A percentile compares a stretch with the other conserved stretches of the same genome.
phyloP scores from a whole-genome alignment of 805 yeast species.

The Candida patagonica region DNA sequence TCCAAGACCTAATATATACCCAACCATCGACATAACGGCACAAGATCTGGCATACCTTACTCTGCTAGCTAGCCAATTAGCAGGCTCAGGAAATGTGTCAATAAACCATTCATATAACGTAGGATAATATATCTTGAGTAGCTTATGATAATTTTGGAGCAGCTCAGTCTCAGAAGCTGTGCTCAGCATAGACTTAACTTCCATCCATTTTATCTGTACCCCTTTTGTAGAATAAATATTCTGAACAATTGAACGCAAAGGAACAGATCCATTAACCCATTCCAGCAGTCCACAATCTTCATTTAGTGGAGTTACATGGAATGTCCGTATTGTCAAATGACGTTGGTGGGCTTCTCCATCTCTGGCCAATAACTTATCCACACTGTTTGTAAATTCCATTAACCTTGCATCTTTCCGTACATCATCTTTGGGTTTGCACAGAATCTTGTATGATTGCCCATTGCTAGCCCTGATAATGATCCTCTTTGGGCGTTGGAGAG shows the following conservation, averaged over 20 bases:
- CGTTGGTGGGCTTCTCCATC: constrained; percentile 69
- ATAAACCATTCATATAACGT: constrained; percentile 82
- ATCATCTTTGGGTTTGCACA: constrained; percentile 85
- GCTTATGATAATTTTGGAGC: constrained; percentile 29
- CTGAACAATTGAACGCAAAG: constrained; percentile 55
- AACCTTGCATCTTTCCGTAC: constrained; percentile 90
- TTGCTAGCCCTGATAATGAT: constrained; percentile 70
- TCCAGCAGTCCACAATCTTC: constrained; percentile 88
- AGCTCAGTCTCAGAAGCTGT: constrained; percentile 26
- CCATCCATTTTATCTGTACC: constrained; percentile 23
- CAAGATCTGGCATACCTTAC: constrained; percentile 65
- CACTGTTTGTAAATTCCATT: constrained; percentile 82
- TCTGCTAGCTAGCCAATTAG: constrained; percentile 75
- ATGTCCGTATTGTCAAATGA: constrained; percentile 61
- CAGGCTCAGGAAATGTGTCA: constrained; percentile 82
- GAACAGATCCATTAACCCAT: constrained; percentile 69
- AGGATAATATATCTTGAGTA: constrained; percentile 29
- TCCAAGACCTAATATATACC: constrained; percentile 87
- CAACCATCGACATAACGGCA: constrained; percentile 97
- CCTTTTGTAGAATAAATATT: constrained; percentile 36
- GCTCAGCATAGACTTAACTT: constrained; percentile 24
- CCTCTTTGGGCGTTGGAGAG: constrained; percentile 82
- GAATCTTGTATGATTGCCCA: constrained; percentile 59
- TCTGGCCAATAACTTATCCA: constrained; percentile 59
- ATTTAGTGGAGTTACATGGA: constrained; percentile 80